Evolutionary conservation across 2,329 filamentous ascomycete genomes (phyloP), one percentile per base, ranked within the genome.

Genomic region (Ophiostoma australiae): DNA sequence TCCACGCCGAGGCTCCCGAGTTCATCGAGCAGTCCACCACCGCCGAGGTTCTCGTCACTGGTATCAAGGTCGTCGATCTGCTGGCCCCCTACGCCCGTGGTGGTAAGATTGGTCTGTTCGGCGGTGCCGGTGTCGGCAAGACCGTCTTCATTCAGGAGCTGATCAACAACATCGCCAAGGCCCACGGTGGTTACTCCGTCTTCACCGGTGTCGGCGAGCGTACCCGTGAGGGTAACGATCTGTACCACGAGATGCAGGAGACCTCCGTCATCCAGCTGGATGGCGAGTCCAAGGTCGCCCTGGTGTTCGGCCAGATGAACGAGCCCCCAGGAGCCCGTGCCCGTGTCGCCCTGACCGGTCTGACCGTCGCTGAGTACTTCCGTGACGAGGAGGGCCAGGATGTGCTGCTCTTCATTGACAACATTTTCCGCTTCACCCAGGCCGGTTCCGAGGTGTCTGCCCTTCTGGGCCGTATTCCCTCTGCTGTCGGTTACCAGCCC

Each of bases 171-270:
- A 98, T 99, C 82, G 95, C 95, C 86, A 98, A 98, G 90, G 95
- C 95, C 79, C 95, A 99, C 88, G 95, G 95, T 97, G 95, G 95
- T 97, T 99, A 97, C 92, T 99, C 95, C 77, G 95, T 99, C 82
- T 99, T 99, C 91, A 97, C 93, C 82, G 95, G 95, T 94, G 95
- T 99, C 85, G 95, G 95, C 83, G 95, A 99, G 91, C 94, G 95
- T 88, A 99, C 95, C 82, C 95, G 95, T 93, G 95, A 99, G 90
- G 95, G 95, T 89, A 99, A 99, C 90, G 95, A 99, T 90, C 85
- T 99, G 88, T 99, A 99, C 91, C 94, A 99, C 87, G 95, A 99
- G 90, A 99, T 99, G 95, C 95, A 98, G 88, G 94, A 99, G 87
- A 99, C 95, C 78, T 93, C 92, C 81, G 95, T 99, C 89, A 99